phyloP scores from a whole-genome alignment of 805 yeast genomes.

The Priceomyces melissophilus region DNA sequence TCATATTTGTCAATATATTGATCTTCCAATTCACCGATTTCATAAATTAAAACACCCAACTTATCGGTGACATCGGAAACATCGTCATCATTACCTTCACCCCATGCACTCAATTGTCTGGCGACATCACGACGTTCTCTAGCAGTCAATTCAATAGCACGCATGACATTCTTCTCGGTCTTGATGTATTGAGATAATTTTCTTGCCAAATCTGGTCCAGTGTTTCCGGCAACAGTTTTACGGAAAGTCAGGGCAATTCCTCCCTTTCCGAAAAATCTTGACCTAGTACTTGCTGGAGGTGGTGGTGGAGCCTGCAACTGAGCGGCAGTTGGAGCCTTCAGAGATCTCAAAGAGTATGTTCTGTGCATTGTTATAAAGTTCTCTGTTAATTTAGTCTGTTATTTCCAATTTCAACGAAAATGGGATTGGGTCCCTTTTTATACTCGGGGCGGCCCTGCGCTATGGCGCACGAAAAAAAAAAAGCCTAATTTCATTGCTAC shows the following conservation, averaged over 20 bases:
- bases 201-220: slow-evolving; percentile 77
- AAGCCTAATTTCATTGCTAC: too few relatives aligned
- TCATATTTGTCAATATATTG: slow-evolving; percentile 84
- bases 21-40: slow-evolving; percentile 83
- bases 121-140: slow-evolving; percentile 80
- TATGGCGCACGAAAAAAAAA: too few relatives aligned
- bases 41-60: slow-evolving; percentile 77
- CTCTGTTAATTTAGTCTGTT: too few relatives aligned
- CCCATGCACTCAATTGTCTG: slow-evolving; percentile 80
- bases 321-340: slow-evolving; percentile 96
- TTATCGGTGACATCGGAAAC: slow-evolving; percentile 85
- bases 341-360: slow-evolving; percentile 93
- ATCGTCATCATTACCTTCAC: slow-evolving; percentile 82
- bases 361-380: slow-evolving; percentile 69
- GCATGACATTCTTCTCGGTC: slow-evolving; percentile 78
- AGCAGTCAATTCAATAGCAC: slow-evolving; percentile 74
- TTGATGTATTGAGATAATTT: slow-evolving; percentile 71
- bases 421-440: too few relatives aligned
- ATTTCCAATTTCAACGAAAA: too few relatives aligned
- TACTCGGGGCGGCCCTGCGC: too few relatives aligned
- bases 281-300: slow-evolving; percentile 87
- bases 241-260: slow-evolving; percentile 58
- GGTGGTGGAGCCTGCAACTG: slow-evolving; percentile 94
- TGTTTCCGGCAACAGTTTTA: slow-evolving; percentile 70
- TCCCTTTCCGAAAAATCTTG: slow-evolving; percentile 87